phyloP scores from a whole-genome alignment of 306 rosid genomes.

The Cyamopsis tetragonoloba region DNA sequence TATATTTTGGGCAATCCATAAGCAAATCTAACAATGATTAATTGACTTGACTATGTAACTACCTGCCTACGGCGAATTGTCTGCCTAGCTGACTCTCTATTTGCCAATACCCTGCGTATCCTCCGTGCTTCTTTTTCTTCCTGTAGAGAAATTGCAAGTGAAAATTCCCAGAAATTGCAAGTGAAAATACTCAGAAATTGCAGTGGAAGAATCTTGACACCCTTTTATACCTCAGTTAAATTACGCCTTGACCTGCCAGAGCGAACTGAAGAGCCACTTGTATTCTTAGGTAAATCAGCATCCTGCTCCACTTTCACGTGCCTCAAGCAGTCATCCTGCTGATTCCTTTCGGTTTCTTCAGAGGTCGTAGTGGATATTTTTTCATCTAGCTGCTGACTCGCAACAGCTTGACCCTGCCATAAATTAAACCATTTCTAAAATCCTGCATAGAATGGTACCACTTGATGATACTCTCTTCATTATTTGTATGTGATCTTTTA shows the following conservation, averaged over 20 bases:
- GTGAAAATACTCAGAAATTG: background rate
- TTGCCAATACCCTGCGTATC: slow-evolving; percentile 84
- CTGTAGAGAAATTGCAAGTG: slow-evolving; percentile 35
- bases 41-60: slow-evolving; percentile 10
- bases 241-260: slow-evolving; percentile 62
- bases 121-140: slow-evolving; percentile 88
- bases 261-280: slow-evolving; percentile 39
- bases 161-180: slow-evolving; percentile 1
- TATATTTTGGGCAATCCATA: background rate
- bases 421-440: slow-evolving; percentile 52
- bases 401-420: slow-evolving; percentile 62
- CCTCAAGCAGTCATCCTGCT: slow-evolving; percentile 22
- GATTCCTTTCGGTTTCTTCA: slow-evolving; percentile 14
- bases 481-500: background rate
- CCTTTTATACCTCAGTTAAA: slow-evolving; percentile 68
- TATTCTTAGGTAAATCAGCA: slow-evolving; percentile 34
- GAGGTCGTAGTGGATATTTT: slow-evolving; percentile 15
- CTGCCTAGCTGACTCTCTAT: slow-evolving; percentile 96
- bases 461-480: slow-evolving; percentile 35
- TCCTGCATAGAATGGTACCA: slow-evolving; percentile 50
- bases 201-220: slow-evolving; percentile 2
- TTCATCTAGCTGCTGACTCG: slow-evolving; percentile 37
- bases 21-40: background rate
- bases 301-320: slow-evolving; percentile 46
- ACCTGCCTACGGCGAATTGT: slow-evolving; percentile 99